Base-by-base conservation (phyloP, 106 monocot genomes). In the Agapanthus africanus region DNA sequence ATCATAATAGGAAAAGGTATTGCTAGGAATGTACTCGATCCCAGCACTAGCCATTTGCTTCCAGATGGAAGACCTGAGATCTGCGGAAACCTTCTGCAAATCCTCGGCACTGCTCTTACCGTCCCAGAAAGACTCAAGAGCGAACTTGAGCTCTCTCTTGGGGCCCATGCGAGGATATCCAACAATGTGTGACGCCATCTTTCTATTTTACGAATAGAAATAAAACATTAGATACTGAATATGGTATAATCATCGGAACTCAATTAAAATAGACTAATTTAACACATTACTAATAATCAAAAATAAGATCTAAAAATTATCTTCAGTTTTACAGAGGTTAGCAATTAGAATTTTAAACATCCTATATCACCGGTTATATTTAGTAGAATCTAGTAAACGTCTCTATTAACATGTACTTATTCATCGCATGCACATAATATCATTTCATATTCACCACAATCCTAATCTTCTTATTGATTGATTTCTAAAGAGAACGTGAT, bases 131-230 rank as follows among this genome's bases (percentile, higher is more conserved):
- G 92, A 93, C 66, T 93, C 92, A 22, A 93, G 56, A 21, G 92
- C 92, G 73, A 93, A 93, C 64, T 93, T 91, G 50, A 91, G 91
- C 80, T 91, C 91, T 82, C 91, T 88, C 81, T 93, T 93, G 9
- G 92, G 92, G 25, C 92, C 92, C 85, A 93, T 86, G 68, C 92
- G 92, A 27, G 92, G 92, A 57, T 93, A 93, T 73, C 88, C 92
- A 79, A 93, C 88, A 73, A 93, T 83, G 70, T 93, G 92, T 21
- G 92, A 93, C 15, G 92, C 85, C 92, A 93, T 88, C 67, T 67
- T 65, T 65, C 38, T 40, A 28, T 37, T 40, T 26, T 28, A 40
- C 25, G 21, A 65, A 52, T 39, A 65, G 39, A 40, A 31, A 51
- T 31, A 50, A 25, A 10, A 31, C n/a, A 41, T 56, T 54, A 66